Conservation (phyloP, 257 asterid species). For the Penstemon davidsonii region DNA sequence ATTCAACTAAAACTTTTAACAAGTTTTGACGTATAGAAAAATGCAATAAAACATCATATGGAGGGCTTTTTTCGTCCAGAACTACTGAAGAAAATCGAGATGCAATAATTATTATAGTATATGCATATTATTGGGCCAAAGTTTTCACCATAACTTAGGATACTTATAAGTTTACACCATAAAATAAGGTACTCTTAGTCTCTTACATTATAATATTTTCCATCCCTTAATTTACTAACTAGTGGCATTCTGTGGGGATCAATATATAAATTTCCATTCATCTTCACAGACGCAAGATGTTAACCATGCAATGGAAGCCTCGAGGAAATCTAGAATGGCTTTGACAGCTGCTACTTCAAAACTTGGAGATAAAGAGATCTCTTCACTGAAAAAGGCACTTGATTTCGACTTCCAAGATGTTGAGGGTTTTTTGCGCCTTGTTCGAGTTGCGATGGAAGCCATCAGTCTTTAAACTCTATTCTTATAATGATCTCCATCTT, state of each 20-base stretch:
- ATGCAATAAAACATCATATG: not conserved
- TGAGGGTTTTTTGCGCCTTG: conserved; percentile 74
- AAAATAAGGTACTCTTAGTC: too few species aligned
- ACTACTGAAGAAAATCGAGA: not conserved
- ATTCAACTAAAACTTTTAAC: not conserved
- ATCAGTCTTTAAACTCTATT: conserved; percentile 48
- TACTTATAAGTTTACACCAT: too few species aligned
- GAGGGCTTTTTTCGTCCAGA: not conserved
- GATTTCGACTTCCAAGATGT: conserved; percentile 94
- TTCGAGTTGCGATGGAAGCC: conserved; percentile 87
- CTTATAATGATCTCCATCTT: conserved; percentile 26
- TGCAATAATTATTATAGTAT: too few species aligned
- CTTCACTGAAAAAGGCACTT: conserved; percentile 73
- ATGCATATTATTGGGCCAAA: too few species aligned
- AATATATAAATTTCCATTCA: too few species aligned
- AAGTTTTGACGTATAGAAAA: not conserved
- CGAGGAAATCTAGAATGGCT: conserved; percentile 78
- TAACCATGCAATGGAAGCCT: conserved; percentile 88
- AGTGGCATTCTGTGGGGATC: too few species aligned
- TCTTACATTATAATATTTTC: too few species aligned
- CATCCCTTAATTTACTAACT: too few species aligned
- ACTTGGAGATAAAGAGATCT: conserved; percentile 61
- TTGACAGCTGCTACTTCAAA: conserved; percentile 66
- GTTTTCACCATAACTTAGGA: too few species aligned
- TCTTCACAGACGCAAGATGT: conserved; percentile 79